Conservation (phyloP, 225 moss, liverwort and hornwort species). For the Pseudoscleropodium purum region DNA sequence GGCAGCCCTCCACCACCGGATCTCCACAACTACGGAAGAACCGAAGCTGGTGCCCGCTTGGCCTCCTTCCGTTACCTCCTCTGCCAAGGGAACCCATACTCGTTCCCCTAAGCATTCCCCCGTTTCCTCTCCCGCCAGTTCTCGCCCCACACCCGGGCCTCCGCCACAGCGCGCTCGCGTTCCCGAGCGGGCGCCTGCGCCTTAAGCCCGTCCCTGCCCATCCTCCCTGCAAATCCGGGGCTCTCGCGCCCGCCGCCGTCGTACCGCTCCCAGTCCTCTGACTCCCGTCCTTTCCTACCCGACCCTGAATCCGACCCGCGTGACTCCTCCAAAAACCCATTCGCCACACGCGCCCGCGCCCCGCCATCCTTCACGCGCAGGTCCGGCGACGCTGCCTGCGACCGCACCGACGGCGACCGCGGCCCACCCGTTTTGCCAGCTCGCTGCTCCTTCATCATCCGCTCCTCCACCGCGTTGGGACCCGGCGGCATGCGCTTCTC, state of each 20-base stretch:
- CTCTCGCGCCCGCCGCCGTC: conserved; percentile 83
- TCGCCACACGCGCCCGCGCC: conserved; percentile 37
- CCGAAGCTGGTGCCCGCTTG: neutral
- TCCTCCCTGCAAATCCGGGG: conserved; percentile 73
- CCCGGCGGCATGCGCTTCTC: conserved; percentile 65
- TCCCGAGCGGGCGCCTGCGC: conserved; percentile 70
- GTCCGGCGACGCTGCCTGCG: conserved; percentile 72
- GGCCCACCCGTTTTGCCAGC: conserved; percentile 58
- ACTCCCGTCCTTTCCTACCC: conserved; percentile 66
- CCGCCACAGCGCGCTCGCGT: conserved; percentile 98
- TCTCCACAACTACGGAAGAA: neutral
- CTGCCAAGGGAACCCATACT: conserved; percentile 8
- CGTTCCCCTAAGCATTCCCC: conserved; percentile 48
- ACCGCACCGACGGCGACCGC: conserved; percentile 71
- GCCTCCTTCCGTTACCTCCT: conserved; percentile 22
- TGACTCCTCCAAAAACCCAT: conserved; percentile 49
- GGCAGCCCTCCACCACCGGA: conserved; percentile 8
- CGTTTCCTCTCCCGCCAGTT: conserved; percentile 99
- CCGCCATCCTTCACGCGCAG: conserved; percentile 57
- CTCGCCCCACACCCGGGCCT: conserved; percentile 96
- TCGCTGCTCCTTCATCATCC: conserved; percentile 57
- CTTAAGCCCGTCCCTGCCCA: conserved; percentile 47
- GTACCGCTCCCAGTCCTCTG: conserved; percentile 87
- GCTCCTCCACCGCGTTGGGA: conserved; percentile 64
- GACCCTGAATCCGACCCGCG: conserved; percentile 69